These are phyloP conservation scores for Linderniella brevidens DNA, from an alignment of 257 asterid species.

Conservation along the genomic window DNA sequence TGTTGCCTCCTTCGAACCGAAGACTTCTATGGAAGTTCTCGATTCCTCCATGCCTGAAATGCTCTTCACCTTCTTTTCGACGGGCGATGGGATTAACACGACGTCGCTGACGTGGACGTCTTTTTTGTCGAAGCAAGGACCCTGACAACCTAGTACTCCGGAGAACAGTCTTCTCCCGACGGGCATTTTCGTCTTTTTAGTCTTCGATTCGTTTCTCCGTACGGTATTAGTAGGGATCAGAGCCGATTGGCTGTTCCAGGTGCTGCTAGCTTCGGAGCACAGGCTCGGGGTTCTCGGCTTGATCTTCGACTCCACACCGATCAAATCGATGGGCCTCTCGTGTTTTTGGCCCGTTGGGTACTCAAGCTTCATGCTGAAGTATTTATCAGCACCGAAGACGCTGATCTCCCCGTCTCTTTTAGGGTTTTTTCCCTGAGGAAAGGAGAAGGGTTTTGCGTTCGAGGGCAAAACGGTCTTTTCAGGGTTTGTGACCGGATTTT, in stretches of 20 bases:
- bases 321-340: slow-evolving; percentile 5
- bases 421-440: slow-evolving; percentile 14
- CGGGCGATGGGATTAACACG: slow-evolving; percentile 1
- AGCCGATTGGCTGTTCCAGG: slow-evolving; percentile 30
- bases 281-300: slow-evolving; percentile 26
- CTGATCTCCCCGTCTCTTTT: slow-evolving; percentile 38
- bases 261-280: slow-evolving; percentile 33
- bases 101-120: slow-evolving; percentile 12
- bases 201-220: slow-evolving; percentile 9
- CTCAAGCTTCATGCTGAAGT: slow-evolving; percentile 62
- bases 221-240: slow-evolving; percentile 9
- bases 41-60: slow-evolving; percentile 15
- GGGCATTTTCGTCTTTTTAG: slow-evolving; percentile 28
- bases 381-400: slow-evolving; percentile 64
- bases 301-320: slow-evolving; percentile 4
- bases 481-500: slow-evolving; percentile 16
- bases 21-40: slow-evolving; percentile 48
- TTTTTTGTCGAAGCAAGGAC: slow-evolving; percentile 44
- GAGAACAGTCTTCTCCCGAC: slow-evolving; percentile 20
- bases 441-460: slow-evolving; percentile 16
- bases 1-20: slow-evolving; percentile 22
- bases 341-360: slow-evolving; percentile 9
- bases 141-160: slow-evolving; percentile 33
- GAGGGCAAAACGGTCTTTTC: background rate
- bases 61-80: slow-evolving; percentile 7